Conservation (phyloP, 2,329 filamentous ascomycete genomes). For the Curvularia sp. region DNA sequence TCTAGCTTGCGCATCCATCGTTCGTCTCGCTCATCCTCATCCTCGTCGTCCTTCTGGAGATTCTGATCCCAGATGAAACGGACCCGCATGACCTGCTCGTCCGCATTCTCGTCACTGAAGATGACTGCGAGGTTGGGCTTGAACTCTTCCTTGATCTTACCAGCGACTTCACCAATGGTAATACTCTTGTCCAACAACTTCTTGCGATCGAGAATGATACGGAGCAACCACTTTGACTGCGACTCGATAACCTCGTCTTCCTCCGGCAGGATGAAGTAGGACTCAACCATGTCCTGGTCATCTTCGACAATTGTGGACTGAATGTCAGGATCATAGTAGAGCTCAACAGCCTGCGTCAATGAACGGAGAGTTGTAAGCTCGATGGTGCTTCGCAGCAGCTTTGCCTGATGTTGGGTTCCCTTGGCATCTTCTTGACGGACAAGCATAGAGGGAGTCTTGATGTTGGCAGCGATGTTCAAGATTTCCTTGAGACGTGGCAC, state of each 20-base stretch:
- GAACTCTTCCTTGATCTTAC: slow-evolving; percentile 88
- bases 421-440: slow-evolving; percentile 75
- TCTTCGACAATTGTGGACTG: slow-evolving; percentile 83
- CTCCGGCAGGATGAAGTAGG: slow-evolving; percentile 93
- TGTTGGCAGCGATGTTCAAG: slow-evolving; percentile 95
- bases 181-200: slow-evolving; percentile 95
- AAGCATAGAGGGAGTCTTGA: slow-evolving; percentile 98
- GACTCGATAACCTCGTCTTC: slow-evolving; percentile 65
- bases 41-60: slow-evolving; percentile 72
- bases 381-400: slow-evolving; percentile 83
- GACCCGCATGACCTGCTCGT: slow-evolving; percentile 92
- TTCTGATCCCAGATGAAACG: slow-evolving; percentile 71
- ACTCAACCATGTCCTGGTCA: slow-evolving; percentile 93
- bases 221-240: slow-evolving; percentile 94
- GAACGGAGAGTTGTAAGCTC: slow-evolving; percentile 94
- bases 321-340: slow-evolving; percentile 96
- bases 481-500: slow-evolving; percentile 99
- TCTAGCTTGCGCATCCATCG: slow-evolving; percentile 84
- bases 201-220: slow-evolving; percentile 89
- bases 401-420: slow-evolving; percentile 79
- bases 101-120: slow-evolving; percentile 97
- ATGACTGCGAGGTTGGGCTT: slow-evolving; percentile 79
- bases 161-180: slow-evolving; percentile 87
- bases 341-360: slow-evolving; percentile 89
- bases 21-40: slow-evolving; percentile 78